Base-by-base conservation (phyloP, 345 rosid species). In the Syzygium grande region DNA sequence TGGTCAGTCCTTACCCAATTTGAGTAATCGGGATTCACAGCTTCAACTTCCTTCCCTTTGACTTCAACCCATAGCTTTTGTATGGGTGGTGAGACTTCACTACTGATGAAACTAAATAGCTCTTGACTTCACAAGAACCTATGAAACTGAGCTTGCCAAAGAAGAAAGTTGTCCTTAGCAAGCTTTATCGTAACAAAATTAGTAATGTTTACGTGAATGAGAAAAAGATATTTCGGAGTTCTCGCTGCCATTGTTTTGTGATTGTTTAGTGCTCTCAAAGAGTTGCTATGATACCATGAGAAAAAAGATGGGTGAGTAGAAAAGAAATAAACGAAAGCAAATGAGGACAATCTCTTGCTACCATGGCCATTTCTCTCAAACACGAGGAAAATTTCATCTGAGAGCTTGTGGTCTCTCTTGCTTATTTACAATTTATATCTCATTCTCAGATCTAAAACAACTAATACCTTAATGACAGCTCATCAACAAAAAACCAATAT, bases 111-210 rank as follows among this genome's bases (percentile, higher is more conserved):
- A 25, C 54, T 30, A 25, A 83, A 9, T 6, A 83, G 34, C 4
- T 49, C 38, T 5, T 51, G 30, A 22, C 85, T 49, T 7, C 4
- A 1, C 16, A 93, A 89, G 94, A 96, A 92, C 94, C 29, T 43
- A 5, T 38, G 9, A 46, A 49, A 21, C 6, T 22, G 9, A 1
- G 85, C 30, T 46, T 49, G 30, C 53, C 85, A 79, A 5, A 83
- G 15, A 2, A 83, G 38, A 22, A 21, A 43, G 7, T 83, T 43
- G 2, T 23, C 52, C 11, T 83, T 5, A 22, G 4, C 25, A 22
- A 56, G 25, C 61, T 56, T 56, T 9, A 56, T 56, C 5, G 13
- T 56, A 23, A 56, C 61, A 53, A 53, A 53, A 53, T 53, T 53
- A 53, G 17, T 53, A 16, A 53, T 1, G 55, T 53, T 17, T 53